Evolutionary conservation across 2,329 filamentous ascomycete genomes (phyloP).

Genomic region (Paecilomyces niveus): DNA sequence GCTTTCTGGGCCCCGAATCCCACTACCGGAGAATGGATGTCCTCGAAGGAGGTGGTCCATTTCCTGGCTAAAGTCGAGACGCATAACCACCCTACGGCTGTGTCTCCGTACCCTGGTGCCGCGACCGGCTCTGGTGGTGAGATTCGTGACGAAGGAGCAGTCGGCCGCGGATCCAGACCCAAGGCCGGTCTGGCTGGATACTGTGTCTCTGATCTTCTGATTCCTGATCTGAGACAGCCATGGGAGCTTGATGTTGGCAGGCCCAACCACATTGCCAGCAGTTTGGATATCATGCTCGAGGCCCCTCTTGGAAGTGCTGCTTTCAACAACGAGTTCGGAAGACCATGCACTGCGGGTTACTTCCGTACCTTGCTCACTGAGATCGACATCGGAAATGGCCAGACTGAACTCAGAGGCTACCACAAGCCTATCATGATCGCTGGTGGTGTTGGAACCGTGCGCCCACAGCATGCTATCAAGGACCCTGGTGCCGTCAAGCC

Average conservation of each 20-base stretch:
- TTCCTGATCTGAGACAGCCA: slow-evolving; percentile 72
- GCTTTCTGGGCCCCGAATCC: slow-evolving; percentile 85
- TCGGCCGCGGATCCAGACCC: slow-evolving; percentile 83
- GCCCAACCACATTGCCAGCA: slow-evolving; percentile 86
- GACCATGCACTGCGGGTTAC: slow-evolving; percentile 79
- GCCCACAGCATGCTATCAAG: slow-evolving; percentile 87
- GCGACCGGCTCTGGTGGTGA: slow-evolving; percentile 94
- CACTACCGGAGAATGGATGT: slow-evolving; percentile 77
- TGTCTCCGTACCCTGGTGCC: slow-evolving; percentile 86
- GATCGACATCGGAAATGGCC: slow-evolving; percentile 53
- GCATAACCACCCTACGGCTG: slow-evolving; percentile 94
- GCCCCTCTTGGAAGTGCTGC: slow-evolving; percentile 90
- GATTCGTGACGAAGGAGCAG: slow-evolving; percentile 90
- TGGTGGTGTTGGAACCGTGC: slow-evolving; percentile 85
- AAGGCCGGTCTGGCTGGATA: slow-evolving; percentile 91
- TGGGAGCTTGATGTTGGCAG: slow-evolving; percentile 92
- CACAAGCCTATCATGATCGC: slow-evolving; percentile 99
- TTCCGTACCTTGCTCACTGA: slow-evolving; percentile 82
- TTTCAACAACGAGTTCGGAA: slow-evolving; percentile 97
- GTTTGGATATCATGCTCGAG: slow-evolving; percentile 95
- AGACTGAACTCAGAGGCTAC: slow-evolving; percentile 74
- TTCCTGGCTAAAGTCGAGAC: slow-evolving; percentile 94
- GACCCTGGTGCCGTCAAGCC: slow-evolving; percentile 68
- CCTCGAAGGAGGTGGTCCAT: slow-evolving; percentile 79
- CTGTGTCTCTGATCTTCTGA: slow-evolving; percentile 88